Base-by-base conservation (phyloP, 2,329 filamentous ascomycete genomes). In the Tympanopsis confertula region DNA sequence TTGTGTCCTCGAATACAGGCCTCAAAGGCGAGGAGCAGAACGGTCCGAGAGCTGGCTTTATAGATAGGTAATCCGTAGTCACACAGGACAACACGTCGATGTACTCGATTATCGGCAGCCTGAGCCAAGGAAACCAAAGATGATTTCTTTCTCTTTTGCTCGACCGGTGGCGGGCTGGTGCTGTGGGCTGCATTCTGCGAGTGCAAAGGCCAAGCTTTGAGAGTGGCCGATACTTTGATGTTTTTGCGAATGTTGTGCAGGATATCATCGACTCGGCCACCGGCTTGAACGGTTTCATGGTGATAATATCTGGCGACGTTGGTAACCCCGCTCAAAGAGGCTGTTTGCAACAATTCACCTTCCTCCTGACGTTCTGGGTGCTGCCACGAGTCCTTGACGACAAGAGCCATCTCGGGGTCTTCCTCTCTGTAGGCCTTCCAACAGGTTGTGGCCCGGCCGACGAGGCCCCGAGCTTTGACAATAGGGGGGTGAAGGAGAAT, bases 351-450 rank as follows among this genome's bases (percentile, higher is more conserved):
- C 37, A 59, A 39, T 26, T 53, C 44, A 19, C 54, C 52, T 45
- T 58, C 54, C 38, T 59, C 53, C 13, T 50, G 43, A 13, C 48
- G 50, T 38, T 59, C 48, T 24, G 41, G 45, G 38, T 50, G 55
- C 38, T 59, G 49, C 52, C 48, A 59, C 35, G 48, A 57, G 42
- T 56, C 50, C 45, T 61, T 61, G 42, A 59, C 47, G 26, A 62
- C 47, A 42, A 59, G 46, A 20, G 40, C 40, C 14, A 10, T 36
- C 29, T 43, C 15, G 22, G 22, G 12, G 36, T 58, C 47, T 40
- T 41, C 47, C 32, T 56, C 45, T 19, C 35, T 45, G 51, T 58
- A 41, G 14, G 46, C 57, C 46, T 52, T 54, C 52, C 47, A 59
- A 36, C 47, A 59, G n/a, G 48, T 58, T 38, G 54, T 61, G 24